These are phyloP conservation scores for Stramenopiles sp. DNA, from an alignment of 352 stramenopile genomes.

Conservation along the genomic window DNA sequence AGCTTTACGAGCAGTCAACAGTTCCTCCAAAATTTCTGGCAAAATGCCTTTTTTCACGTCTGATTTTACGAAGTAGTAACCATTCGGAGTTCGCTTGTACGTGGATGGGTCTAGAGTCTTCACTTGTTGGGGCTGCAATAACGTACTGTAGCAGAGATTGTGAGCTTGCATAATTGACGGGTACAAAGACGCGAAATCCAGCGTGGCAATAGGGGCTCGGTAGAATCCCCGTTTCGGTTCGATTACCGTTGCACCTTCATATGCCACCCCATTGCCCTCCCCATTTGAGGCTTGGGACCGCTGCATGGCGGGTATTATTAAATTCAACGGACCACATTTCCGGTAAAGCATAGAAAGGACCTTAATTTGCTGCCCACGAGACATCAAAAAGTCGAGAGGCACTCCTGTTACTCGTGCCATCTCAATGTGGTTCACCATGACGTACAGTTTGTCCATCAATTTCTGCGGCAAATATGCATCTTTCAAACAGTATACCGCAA, in stretches of 20 bases:
- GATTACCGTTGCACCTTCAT: background rate
- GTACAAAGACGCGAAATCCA: slow-evolving; percentile 99
- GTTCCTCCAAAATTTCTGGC: slow-evolving; percentile 91
- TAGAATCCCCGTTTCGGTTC: background rate
- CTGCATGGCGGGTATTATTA: too few relatives aligned
- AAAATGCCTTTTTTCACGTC: slow-evolving; percentile 89
- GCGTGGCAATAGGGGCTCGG: slow-evolving; percentile 62
- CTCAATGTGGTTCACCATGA: slow-evolving; percentile 98
- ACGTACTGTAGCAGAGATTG: slow-evolving; percentile 99
- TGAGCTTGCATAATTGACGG: slow-evolving; percentile 98
- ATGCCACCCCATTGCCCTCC: too few relatives aligned
- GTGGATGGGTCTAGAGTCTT: background rate
- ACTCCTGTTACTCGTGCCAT: slow-evolving; percentile 97
- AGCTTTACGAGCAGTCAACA: slow-evolving; percentile 84
- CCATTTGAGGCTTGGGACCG: too few relatives aligned
- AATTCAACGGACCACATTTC: too few relatives aligned
- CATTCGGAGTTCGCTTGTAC: slow-evolving; percentile 47
- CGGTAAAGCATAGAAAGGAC: too few relatives aligned
- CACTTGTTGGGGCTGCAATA: slow-evolving; percentile 44
- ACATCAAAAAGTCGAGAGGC: slow-evolving; percentile 89
- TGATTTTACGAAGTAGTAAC: slow-evolving; percentile 81
- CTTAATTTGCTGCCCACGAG: slow-evolving; percentile 93
- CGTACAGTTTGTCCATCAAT: slow-evolving; percentile 93
- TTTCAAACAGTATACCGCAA: slow-evolving; percentile 98
- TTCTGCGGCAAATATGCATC: slow-evolving; percentile 85